Evolutionary conservation across 2,329 filamentous ascomycete species (phyloP).

Genomic region (Cladorrhinum sp.): DNA sequence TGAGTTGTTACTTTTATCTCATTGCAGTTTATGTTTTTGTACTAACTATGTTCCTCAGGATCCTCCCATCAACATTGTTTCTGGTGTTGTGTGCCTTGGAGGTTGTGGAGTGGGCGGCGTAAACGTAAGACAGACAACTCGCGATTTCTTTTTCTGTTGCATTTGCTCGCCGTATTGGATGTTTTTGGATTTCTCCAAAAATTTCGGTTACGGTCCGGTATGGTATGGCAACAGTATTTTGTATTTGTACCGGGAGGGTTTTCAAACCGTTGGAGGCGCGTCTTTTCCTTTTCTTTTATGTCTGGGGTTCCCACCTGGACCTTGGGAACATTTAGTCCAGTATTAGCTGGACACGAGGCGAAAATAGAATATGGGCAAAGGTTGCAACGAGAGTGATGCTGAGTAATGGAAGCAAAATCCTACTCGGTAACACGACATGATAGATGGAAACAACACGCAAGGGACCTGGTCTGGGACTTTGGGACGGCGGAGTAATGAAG

Average conservation of each 20-base stretch:
- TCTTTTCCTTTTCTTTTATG: background rate
- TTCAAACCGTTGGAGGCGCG: no score
- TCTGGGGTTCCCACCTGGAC: background rate
- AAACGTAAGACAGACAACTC: background rate
- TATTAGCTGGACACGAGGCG: background rate
- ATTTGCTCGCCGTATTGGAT: background rate
- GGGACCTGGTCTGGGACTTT: no score
- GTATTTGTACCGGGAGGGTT: background rate
- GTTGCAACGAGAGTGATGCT: background rate
- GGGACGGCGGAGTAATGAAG: background rate
- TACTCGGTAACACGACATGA: background rate
- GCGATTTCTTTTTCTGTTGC: background rate
- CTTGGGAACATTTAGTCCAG: background rate
- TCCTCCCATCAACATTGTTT: slow-evolving; percentile 86
- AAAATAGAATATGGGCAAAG: background rate
- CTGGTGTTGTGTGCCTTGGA: slow-evolving; percentile 90
- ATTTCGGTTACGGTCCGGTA: background rate
- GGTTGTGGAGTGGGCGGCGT: slow-evolving; percentile 79
- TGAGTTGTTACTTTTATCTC: slow-evolving; percentile 42
- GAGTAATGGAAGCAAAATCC: background rate
- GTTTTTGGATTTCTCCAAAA: background rate
- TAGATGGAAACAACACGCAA: no score
- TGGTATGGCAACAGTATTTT: background rate
- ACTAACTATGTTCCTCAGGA: slow-evolving; percentile 52
- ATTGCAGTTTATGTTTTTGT: slow-evolving; percentile 22